These are phyloP conservation scores for Cucumis cinereus DNA, from an alignment of 306 rosid species.

Conservation along the genomic window DNA sequence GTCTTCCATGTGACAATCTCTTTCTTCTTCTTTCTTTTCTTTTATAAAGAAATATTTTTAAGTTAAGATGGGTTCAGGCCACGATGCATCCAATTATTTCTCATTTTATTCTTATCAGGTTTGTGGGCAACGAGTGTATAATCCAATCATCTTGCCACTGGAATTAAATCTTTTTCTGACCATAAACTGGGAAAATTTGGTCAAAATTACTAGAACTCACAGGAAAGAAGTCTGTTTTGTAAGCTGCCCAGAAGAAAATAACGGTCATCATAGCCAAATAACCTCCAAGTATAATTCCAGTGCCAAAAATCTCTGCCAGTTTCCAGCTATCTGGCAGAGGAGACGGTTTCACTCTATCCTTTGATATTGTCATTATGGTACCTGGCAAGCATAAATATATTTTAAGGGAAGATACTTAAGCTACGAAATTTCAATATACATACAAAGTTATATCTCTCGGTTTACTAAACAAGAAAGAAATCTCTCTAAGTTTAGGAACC, in stretches of 20 bases:
- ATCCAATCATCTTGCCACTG: neutral
- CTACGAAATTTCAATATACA: neutral
- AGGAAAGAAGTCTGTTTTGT: constrained; percentile 65
- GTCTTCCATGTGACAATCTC: too few relatives aligned
- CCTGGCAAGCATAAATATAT: constrained; percentile 24
- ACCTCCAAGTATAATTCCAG: constrained; percentile 68
- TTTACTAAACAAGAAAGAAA: neutral
- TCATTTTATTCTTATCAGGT: neutral
- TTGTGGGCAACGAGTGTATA: neutral
- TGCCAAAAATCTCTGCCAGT: constrained; percentile 60
- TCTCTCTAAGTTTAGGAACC: neutral
- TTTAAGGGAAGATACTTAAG: neutral
- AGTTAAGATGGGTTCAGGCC: too few relatives aligned
- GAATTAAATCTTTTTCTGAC: neutral
- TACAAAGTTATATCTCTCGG: neutral
- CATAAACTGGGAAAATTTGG: neutral
- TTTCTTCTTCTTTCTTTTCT: too few relatives aligned
- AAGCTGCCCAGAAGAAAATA: constrained; percentile 81
- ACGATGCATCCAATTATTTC: too few relatives aligned
- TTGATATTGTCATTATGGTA: constrained; percentile 80
- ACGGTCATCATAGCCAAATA: constrained; percentile 90
- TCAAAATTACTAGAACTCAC: constrained; percentile 25
- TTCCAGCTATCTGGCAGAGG: constrained; percentile 91
- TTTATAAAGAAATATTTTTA: too few relatives aligned
- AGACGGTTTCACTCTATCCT: constrained; percentile 85